Conservation (phyloP, 1,284 basidiomycete genomes). For the Ceratobasidium sp. region DNA sequence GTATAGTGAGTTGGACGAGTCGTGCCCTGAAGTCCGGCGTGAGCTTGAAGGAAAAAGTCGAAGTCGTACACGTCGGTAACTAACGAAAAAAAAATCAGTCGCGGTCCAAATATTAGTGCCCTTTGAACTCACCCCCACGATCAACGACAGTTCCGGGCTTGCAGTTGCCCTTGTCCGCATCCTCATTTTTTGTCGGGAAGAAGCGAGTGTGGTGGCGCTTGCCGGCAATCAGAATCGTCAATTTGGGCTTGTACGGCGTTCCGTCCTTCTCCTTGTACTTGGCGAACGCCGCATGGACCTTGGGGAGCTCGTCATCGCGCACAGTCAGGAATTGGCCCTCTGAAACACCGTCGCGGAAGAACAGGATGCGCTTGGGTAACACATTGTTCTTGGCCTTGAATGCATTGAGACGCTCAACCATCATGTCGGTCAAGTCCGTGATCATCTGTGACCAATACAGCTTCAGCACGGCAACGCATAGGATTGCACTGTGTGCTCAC, state of each 20-base stretch:
- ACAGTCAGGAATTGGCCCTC: slow-evolving; percentile 77
- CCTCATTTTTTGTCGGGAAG: slow-evolving; percentile 64
- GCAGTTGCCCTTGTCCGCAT: slow-evolving; percentile 72
- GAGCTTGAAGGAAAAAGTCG: slow-evolving; percentile 80
- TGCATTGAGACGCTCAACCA: slow-evolving; percentile 62
- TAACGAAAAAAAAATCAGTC: background rate
- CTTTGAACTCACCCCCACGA: slow-evolving; percentile 55
- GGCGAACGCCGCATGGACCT: slow-evolving; percentile 65
- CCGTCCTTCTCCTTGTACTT: slow-evolving; percentile 56
- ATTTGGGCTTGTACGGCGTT: slow-evolving; percentile 63
- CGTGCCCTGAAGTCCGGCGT: slow-evolving; percentile 66
- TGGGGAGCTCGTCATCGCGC: slow-evolving; percentile 66
- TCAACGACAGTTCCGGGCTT: slow-evolving; percentile 78
- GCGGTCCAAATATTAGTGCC: background rate
- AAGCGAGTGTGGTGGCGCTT: slow-evolving; percentile 76
- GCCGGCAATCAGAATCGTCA: slow-evolving; percentile 68
- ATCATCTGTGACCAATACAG: slow-evolving; percentile 64
- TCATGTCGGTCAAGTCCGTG: slow-evolving; percentile 69
- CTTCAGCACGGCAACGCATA: background rate
- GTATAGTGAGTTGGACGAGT: slow-evolving; percentile 78
- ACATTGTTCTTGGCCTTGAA: slow-evolving; percentile 56
- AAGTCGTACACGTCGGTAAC: slow-evolving; percentile 74
- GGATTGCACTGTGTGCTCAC: slow-evolving; percentile 49
- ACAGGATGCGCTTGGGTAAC: slow-evolving; percentile 68
- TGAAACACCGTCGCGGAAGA: slow-evolving; percentile 72